A percentile compares a stretch with the other conserved stretches of the same genome.
phyloP scores from a whole-genome alignment of 1,284 basidiomycete genomes.

The Boletus semigastroideus region DNA sequence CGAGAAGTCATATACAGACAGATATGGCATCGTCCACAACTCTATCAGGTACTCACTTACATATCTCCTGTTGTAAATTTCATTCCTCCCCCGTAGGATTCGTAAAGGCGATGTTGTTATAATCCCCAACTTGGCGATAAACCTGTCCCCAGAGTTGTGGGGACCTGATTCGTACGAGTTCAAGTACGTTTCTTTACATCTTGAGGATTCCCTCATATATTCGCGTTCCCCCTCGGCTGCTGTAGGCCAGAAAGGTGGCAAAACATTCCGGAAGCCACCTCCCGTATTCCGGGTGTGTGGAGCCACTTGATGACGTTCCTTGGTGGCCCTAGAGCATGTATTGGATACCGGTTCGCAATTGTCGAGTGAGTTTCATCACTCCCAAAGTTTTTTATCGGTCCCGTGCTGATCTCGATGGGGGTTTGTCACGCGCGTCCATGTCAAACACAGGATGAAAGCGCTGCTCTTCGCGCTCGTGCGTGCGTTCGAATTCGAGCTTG shows the following conservation, averaged over 20 bases:
- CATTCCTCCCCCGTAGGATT: slow-evolving; percentile 28
- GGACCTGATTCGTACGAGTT: slow-evolving; percentile 44
- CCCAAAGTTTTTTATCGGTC: not conserved
- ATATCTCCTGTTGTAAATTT: not conserved
- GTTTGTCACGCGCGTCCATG: not conserved
- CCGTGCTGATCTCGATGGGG: not conserved
- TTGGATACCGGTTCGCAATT: slow-evolving; percentile 74
- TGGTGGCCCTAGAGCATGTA: slow-evolving; percentile 60
- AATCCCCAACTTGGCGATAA: slow-evolving; percentile 41
- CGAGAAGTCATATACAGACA: slow-evolving; percentile 43
- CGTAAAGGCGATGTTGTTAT: slow-evolving; percentile 38
- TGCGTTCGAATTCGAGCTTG: slow-evolving; percentile 54
- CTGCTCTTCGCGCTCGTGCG: slow-evolving; percentile 57
- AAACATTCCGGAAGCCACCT: slow-evolving; percentile 43
- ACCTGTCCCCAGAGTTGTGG: slow-evolving; percentile 43
- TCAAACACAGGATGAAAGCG: slow-evolving; percentile 50
- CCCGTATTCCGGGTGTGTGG: slow-evolving; percentile 57
- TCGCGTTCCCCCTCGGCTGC: too few species aligned
- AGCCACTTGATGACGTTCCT: slow-evolving; percentile 60
- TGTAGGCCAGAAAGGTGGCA: slow-evolving; percentile 62
- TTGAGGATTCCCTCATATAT: not conserved
- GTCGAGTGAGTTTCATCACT: slow-evolving; percentile 53
- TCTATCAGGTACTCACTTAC: slow-evolving; percentile 16
- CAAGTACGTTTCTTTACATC: slow-evolving; percentile 7
- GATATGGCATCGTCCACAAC: slow-evolving; percentile 38